Base-by-base conservation (phyloP, 805 yeast species). In the Wilhelminamyces savonicus region DNA sequence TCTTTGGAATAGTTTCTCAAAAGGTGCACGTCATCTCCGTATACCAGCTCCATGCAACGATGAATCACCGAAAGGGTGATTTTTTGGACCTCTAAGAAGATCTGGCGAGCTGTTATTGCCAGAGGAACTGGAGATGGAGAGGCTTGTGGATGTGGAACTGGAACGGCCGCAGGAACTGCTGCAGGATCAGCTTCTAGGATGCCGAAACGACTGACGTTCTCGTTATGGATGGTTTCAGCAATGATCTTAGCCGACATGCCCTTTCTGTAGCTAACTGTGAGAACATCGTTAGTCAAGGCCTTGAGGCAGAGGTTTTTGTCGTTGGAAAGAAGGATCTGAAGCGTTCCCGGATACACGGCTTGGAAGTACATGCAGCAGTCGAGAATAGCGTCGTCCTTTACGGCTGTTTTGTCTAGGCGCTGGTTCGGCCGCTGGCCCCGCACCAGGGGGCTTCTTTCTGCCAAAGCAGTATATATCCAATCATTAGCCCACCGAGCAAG, bases 291-390 rank as follows among this genome's bases (percentile, higher is more conserved):
- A 3, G 79, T 54, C 26, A 86, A 54, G 0, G 95, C 94, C 51
- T 82, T 82, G 38, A 74, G 52, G 51, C 96, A 85, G 7, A 88
- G 62, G 48, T 87, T 88, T 42, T 77, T 81, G 51, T 88, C 97
- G 49, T 88, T 83, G 0, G 95, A 80, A 35, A 87, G 45, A 16
- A 84, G 51, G 2, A 87, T 68, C 6, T 80, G 81, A 14, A 64
- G 42, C 8, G 52, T 43, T 4, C 53, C 42, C 3, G 52, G 43
- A 29, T 50, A 40, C 10, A 55, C 52, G 9, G 59, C 53, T 36
- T 70, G 65, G 34, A 79, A 76, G 47, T 70, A 86, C 16, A 81
- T 45, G 43, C 94, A 82, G 50, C 95, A 86, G 51, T 88, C 96
- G 24, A 87, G 55, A 37, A 88, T 87, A 0, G 94, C 70, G 45